Percentiles rank a stretch among this genome's conserved stretches.
Evolutionary conservation across 306 rosid species (phyloP).

Genomic region (Acacia crassicarpa): DNA sequence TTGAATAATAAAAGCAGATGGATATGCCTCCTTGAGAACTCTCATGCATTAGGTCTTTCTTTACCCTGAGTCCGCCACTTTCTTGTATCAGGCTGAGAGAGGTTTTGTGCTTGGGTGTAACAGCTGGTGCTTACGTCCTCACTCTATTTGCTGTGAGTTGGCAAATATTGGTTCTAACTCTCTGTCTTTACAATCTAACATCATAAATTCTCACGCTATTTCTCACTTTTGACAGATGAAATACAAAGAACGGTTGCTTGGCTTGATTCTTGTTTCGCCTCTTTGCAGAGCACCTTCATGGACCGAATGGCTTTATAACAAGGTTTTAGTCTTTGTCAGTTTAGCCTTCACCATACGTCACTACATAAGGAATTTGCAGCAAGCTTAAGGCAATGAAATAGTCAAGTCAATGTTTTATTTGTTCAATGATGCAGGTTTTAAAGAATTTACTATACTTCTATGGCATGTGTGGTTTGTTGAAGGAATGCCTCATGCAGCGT

Average conservation of each 20-base stretch:
- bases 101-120: constrained; percentile 84
- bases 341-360: constrained; percentile 10
- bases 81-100: constrained; percentile 65
- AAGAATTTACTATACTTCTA: constrained; percentile 73
- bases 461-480: constrained; percentile 78
- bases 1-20: background rate
- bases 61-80: constrained; percentile 18
- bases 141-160: constrained; percentile 80
- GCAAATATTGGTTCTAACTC: background rate
- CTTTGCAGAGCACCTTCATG: constrained; percentile 79
- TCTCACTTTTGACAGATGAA: constrained; percentile 61
- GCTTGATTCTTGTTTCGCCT: constrained; percentile 84
- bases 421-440: constrained; percentile 55
- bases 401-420: background rate
- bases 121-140: constrained; percentile 87
- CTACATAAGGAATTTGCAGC: constrained; percentile 17
- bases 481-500: constrained; percentile 90
- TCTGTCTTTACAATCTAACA: constrained; percentile 15
- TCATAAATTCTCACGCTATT: constrained; percentile 12
- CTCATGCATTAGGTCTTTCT: constrained; percentile 21
- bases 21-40: constrained; percentile 12
- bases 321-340: constrained; percentile 49
- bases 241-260: constrained; percentile 72
- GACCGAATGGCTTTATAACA: constrained; percentile 89
- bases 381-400: background rate